Evolutionary conservation across 192 early-diverging fungal genomes (phyloP).

Genomic region (Entrophospora sp.): DNA sequence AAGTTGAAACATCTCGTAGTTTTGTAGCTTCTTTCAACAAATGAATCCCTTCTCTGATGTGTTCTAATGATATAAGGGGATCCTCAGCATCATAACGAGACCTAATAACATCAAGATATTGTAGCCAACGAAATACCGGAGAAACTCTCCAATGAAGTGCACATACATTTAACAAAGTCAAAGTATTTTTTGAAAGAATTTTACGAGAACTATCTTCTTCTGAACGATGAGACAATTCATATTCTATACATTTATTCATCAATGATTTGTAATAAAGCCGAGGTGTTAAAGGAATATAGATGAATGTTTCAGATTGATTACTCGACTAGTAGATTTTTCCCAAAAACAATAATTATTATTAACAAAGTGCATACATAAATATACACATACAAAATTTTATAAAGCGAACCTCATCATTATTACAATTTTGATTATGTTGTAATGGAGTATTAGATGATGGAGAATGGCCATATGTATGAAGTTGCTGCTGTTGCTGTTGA

Average conservation of each 20-base stretch:
- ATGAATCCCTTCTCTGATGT: slow-evolving; percentile 30
- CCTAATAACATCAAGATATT: slow-evolving; percentile 41
- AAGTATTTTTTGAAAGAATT: slow-evolving; percentile 43
- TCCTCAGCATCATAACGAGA: slow-evolving; percentile 32
- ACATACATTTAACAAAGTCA: slow-evolving; percentile 57
- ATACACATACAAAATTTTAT: too few relatives aligned
- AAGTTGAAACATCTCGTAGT: slow-evolving; percentile 35
- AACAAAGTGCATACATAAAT: background rate
- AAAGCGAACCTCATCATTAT: too few relatives aligned
- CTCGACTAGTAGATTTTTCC: background rate
- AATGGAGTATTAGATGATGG: too few relatives aligned
- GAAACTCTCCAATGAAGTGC: slow-evolving; percentile 61
- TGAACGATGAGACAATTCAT: slow-evolving; percentile 35
- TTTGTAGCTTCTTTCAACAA: slow-evolving; percentile 36
- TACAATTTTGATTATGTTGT: too few relatives aligned
- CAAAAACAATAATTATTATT: background rate
- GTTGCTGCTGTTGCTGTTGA: too few relatives aligned
- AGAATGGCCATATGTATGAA: too few relatives aligned
- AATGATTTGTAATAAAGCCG: slow-evolving; percentile 50
- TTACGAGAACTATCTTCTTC: slow-evolving; percentile 31
- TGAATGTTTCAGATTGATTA: slow-evolving; percentile 21
- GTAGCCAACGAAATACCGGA: slow-evolving; percentile 39
- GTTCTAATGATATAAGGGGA: slow-evolving; percentile 21
- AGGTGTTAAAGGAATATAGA: slow-evolving; percentile 49
- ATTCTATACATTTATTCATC: slow-evolving; percentile 54